These are phyloP conservation scores for Citrullus colocynthis DNA, from an alignment of 306 rosid genomes.

Conservation along the genomic window DNA sequence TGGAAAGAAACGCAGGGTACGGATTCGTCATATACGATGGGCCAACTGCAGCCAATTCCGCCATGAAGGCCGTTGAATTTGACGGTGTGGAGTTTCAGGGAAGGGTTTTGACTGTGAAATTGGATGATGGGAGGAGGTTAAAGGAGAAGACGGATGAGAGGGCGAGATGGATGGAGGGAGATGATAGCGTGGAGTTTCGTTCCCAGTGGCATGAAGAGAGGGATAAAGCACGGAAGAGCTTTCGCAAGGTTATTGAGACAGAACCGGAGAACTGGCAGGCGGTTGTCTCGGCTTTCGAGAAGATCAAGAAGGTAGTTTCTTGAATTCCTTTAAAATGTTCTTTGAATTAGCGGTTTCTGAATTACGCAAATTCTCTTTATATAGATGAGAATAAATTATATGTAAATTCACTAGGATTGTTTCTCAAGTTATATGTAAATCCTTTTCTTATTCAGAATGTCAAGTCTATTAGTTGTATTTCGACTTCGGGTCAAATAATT, in stretches of 20 bases:
- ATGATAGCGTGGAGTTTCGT: conserved; percentile 27
- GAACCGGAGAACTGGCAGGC: conserved; percentile 95
- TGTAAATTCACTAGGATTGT: background rate
- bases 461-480: too few species aligned
- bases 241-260: conserved; percentile 55
- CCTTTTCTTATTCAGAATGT: too few species aligned
- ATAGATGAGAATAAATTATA: background rate
- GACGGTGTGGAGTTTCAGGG: conserved; percentile 92
- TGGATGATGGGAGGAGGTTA: conserved; percentile 67
- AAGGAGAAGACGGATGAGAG: conserved; percentile 49
- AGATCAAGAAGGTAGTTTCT: conserved; percentile 51
- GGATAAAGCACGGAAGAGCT: conserved; percentile 42
- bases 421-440: background rate
- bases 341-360: background rate
- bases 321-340: background rate
- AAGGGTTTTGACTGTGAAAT: conserved; percentile 62
- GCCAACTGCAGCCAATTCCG: conserved; percentile 33
- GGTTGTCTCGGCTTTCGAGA: conserved; percentile 55
- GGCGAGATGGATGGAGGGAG: conserved; percentile 49
- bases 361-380: background rate
- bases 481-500: too few species aligned
- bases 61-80: conserved; percentile 75
- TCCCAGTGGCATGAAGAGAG: conserved; percentile 85
- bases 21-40: conserved; percentile 65
- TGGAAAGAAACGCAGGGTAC: conserved; percentile 57